Evolutionary conservation across 108 stramenopile species (phyloP).

Genomic region (Skeletonema grethae): DNA sequence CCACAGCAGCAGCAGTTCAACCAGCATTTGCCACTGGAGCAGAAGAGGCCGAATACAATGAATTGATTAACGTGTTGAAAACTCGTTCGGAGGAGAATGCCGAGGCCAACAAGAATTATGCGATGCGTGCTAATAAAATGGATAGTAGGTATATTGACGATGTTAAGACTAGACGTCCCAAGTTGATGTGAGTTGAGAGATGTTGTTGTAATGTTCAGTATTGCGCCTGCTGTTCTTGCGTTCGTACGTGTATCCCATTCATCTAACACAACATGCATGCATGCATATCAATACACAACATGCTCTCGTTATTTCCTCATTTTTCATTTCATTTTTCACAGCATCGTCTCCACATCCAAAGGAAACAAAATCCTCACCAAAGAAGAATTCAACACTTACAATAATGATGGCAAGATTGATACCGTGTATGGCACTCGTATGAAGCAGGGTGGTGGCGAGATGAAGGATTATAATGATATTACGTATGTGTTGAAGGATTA

Average conservation of each 20-base stretch:
- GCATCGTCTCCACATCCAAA: constrained; percentile 8
- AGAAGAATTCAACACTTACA: constrained; percentile 5
- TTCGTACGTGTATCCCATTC: not conserved
- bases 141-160: not conserved
- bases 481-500: constrained; percentile 15
- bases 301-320: not conserved
- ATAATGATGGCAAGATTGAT: constrained; percentile 9
- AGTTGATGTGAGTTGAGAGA: constrained; percentile 3
- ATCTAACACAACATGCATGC: not conserved
- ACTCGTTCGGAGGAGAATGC: constrained; percentile 10
- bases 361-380: constrained; percentile 7
- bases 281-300: no score
- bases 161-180: constrained; percentile 12
- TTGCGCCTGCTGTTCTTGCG: not conserved
- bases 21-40: not conserved
- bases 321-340: not conserved
- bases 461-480: constrained; percentile 10
- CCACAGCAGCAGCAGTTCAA: not conserved
- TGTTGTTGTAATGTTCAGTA: not conserved
- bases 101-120: constrained; percentile 10
- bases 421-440: constrained; percentile 3
- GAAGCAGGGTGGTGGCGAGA: constrained; percentile 21
- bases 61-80: constrained; percentile 1
- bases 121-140: constrained; percentile 9
- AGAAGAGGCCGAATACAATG: constrained; percentile 9